Base-by-base conservation (phyloP, 1,284 basidiomycete species). In the Tausonia pullulans region DNA sequence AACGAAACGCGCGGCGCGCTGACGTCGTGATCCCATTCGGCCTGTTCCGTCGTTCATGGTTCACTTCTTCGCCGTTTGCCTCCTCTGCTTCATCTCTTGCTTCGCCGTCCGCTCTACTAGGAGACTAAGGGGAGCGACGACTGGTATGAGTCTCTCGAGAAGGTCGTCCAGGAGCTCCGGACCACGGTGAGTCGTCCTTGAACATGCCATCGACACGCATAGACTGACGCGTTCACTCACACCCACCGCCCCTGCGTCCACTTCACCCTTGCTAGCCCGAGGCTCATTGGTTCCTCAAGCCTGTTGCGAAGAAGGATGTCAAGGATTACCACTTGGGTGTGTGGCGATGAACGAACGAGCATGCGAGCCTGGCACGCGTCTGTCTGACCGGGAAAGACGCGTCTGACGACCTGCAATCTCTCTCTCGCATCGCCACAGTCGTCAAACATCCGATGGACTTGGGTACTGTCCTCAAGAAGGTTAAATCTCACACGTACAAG, bases 381-480 rank as follows among this genome's bases (percentile, higher is more conserved):
- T 27, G 27, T 27, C 16, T 60, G 13, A 27, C 9, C 52, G 3
- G n/a, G 69, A 67, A 81, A 78, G 11, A 48, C 63, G 50, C 55
- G 53, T 61, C 13, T 27, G 27, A 27, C 27, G 27, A 27, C 27
- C 27, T 27, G 27, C 27, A 27, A 27, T 27, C 54, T 54, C 41
- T 58, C 58, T 67, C 70, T 48, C 70, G 60, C 58, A 14, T 46
- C n/a, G 43, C 54, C 62, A 69, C 71, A 94, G 91, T 91, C 70
- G 92, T 96, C 74, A 79, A 84, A 61, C 84, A 85, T 68, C 90
- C 92, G 1, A 98, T 98, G 95, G 95, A 98, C 78, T 80, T 98
- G 58, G 85, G 86, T 68, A 89, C 92, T 0, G 90, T 98, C 83
- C 80, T 87, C 65, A 90, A 86, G 79, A 95, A 95, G 78, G 86